A percentile compares a stretch with the other conserved stretches of the same genome.
phyloP scores from a whole-genome alignment of 169 alveolate genomes.

The Babesia bigemina region DNA sequence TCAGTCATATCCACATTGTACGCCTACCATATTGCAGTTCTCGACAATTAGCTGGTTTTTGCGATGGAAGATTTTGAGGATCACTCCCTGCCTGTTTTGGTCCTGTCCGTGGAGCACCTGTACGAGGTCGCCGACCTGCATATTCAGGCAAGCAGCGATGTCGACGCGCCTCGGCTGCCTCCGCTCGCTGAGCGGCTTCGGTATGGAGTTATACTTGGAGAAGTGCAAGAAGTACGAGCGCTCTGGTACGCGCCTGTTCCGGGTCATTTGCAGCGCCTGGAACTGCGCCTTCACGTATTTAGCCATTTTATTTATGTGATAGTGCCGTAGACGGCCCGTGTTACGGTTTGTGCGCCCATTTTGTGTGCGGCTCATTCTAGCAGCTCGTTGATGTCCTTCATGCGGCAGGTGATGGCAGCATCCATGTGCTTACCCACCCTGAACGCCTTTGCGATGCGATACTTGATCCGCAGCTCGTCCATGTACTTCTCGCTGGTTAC shows the following conservation, averaged over 20 bases:
- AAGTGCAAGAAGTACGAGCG: slow-evolving; percentile 75
- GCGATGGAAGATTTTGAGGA: slow-evolving; percentile 77
- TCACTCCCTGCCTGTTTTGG: slow-evolving; percentile 83
- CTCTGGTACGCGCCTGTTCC: slow-evolving; percentile 72
- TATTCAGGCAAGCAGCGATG: slow-evolving; percentile 77
- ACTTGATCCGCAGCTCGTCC: slow-evolving; percentile 59
- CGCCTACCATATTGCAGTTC: slow-evolving; percentile 84
- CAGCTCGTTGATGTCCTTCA: slow-evolving; percentile 42
- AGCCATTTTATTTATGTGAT: slow-evolving; percentile 64
- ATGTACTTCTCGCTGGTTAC: slow-evolving; percentile 55
- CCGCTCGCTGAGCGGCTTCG: slow-evolving; percentile 77
- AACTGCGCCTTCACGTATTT: slow-evolving; percentile 76
- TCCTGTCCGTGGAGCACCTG: slow-evolving; percentile 87
- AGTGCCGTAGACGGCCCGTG: background rate
- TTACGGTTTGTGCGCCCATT: background rate
- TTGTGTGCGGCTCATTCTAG: background rate
- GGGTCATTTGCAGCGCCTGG: slow-evolving; percentile 76
- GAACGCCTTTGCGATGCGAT: slow-evolving; percentile 45
- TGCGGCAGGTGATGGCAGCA: slow-evolving; percentile 30
- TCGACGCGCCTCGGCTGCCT: slow-evolving; percentile 77
- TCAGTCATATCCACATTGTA: background rate
- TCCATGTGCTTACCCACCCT: slow-evolving; percentile 34
- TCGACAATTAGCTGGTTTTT: slow-evolving; percentile 84
- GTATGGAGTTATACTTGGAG: slow-evolving; percentile 81
- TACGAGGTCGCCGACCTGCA: slow-evolving; percentile 84